Conservation (phyloP, 2,329 filamentous ascomycete genomes). For the Fusarium sarcochroum region DNA sequence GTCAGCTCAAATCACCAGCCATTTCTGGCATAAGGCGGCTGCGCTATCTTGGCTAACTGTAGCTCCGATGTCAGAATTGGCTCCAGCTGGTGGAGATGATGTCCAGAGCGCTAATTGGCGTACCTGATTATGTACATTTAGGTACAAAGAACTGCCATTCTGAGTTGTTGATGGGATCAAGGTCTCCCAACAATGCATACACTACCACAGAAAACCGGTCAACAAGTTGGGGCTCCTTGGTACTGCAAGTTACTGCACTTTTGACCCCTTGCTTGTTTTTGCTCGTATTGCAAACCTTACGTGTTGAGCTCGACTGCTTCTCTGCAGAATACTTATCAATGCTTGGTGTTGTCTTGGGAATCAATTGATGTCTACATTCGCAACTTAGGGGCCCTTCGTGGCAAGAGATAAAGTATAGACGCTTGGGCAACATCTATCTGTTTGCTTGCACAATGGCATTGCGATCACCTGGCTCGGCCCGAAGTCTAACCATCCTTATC, state of each 20-base stretch:
- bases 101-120: slow-evolving; percentile 30
- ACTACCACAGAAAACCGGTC: not conserved
- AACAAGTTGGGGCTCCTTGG: not conserved
- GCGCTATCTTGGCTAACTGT: slow-evolving; percentile 18
- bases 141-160: not conserved
- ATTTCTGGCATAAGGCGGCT: slow-evolving; percentile 26
- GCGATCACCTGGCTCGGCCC: slow-evolving; percentile 19
- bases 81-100: slow-evolving; percentile 30
- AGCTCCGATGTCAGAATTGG: slow-evolving; percentile 18
- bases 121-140: slow-evolving; percentile 30
- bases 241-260: not conserved
- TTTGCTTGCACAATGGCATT: slow-evolving; percentile 2
- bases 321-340: no score
- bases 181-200: slow-evolving; percentile 21
- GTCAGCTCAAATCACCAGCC: slow-evolving; percentile 32
- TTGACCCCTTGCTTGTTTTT: not conserved
- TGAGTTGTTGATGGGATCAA: slow-evolving; percentile 20
- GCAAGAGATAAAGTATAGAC: not conserved
- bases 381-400: not conserved
- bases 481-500: slow-evolving; percentile 10
- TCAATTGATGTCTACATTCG: not conserved
- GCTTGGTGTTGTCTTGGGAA: not conserved
- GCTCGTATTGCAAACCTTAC: no score
- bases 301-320: no score
- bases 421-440: not conserved